Evolutionary conservation across 306 rosid genomes (phyloP).

Genomic region (Lablab purpureus): DNA sequence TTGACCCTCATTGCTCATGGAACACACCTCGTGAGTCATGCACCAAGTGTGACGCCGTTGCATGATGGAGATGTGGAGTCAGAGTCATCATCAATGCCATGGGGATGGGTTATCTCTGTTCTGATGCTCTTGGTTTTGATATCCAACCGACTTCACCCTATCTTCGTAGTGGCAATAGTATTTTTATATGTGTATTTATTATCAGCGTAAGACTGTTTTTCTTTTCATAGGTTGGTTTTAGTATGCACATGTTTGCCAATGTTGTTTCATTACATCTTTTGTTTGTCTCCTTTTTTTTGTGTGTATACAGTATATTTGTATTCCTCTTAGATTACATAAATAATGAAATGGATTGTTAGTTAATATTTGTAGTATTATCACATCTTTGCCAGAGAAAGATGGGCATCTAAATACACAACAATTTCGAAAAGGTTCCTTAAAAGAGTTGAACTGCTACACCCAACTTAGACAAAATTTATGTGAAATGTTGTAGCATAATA

Average conservation of each 20-base stretch:
- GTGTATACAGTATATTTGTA: background rate
- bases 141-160: constrained; percentile 37
- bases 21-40: constrained; percentile 16
- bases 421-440: background rate
- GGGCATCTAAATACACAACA: background rate
- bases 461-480: background rate
- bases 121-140: constrained; percentile 39
- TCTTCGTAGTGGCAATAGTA: constrained; percentile 37
- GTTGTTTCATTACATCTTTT: background rate
- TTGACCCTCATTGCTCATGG: constrained; percentile 27
- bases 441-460: background rate
- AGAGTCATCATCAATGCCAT: background rate
- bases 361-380: background rate
- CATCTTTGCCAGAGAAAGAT: background rate
- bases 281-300: background rate
- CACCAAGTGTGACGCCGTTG: background rate
- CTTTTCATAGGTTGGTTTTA: background rate
- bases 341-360: background rate
- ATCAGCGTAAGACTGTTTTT: constrained; percentile 3
- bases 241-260: background rate
- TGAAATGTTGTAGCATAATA: background rate
- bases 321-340: constrained; percentile 3
- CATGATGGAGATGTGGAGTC: constrained; percentile 1
- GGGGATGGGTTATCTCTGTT: constrained; percentile 21
- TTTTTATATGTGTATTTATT: constrained; percentile 29